Evolutionary conservation across 1,284 basidiomycete genomes (phyloP).

Genomic region (Cryptococcus sp.): DNA sequence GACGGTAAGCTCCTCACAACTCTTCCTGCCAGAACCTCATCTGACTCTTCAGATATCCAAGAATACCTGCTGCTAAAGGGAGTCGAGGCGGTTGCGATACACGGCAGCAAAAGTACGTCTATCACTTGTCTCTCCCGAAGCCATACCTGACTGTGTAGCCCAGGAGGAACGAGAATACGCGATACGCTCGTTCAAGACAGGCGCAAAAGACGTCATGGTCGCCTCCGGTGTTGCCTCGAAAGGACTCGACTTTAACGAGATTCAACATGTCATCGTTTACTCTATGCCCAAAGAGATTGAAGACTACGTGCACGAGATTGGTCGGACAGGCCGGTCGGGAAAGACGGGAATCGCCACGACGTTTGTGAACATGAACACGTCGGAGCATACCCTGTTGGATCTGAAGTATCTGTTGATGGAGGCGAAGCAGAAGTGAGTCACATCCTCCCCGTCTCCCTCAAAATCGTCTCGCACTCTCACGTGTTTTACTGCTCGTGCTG

Average conservation of each 20-base stretch:
- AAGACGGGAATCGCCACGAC: conserved; percentile 99
- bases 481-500: too few relatives aligned
- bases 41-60: conserved; percentile 72
- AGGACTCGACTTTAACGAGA: conserved; percentile 96
- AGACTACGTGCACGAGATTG: conserved; percentile 92
- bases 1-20: conserved; percentile 59
- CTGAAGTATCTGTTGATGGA: conserved; percentile 96
- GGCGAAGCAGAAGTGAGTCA: conserved; percentile 83
- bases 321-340: conserved; percentile 92
- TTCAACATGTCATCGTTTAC: conserved; percentile 61
- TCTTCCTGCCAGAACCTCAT: not conserved
- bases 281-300: conserved; percentile 99
- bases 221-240: conserved; percentile 96
- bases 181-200: conserved; percentile 93
- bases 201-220: conserved; percentile 98
- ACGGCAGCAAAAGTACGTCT: conserved; percentile 84
- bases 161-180: conserved; percentile 99
- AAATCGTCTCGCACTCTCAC: too few relatives aligned
- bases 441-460: too few relatives aligned
- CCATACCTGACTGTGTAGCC: conserved; percentile 50
- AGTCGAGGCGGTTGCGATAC: conserved; percentile 96
- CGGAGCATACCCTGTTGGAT: conserved; percentile 92
- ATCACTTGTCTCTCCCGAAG: not conserved
- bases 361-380: conserved; percentile 97
- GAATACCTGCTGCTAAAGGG: conserved; percentile 96